Conservation (phyloP, 1,139 yeast genomes). For the Taphrina confusa region DNA sequence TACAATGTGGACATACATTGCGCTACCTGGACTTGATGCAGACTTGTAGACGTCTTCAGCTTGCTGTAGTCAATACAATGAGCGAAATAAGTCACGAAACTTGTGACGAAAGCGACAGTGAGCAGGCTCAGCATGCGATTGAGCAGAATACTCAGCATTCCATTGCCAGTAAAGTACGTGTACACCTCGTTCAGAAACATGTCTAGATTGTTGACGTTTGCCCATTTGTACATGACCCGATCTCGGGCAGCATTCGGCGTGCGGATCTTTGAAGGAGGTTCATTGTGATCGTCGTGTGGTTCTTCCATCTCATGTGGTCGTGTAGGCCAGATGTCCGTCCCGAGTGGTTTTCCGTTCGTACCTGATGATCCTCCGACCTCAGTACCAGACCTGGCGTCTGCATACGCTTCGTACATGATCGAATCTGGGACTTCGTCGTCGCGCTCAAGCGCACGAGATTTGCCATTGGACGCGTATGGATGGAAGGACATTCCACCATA, state of each 20-base stretch:
- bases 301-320: slow-evolving; percentile 15
- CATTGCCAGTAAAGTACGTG: slow-evolving; percentile 80
- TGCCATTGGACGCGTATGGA: slow-evolving; percentile 20
- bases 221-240: slow-evolving; percentile 92
- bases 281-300: not conserved
- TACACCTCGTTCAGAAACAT: slow-evolving; percentile 80
- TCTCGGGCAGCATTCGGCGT: slow-evolving; percentile 54
- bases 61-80: slow-evolving; percentile 75
- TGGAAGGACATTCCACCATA: slow-evolving; percentile 32
- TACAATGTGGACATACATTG: slow-evolving; percentile 55
- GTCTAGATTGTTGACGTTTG: slow-evolving; percentile 88
- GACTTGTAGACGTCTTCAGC: slow-evolving; percentile 48
- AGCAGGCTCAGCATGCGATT: slow-evolving; percentile 65
- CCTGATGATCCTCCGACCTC: not conserved
- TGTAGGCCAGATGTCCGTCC: slow-evolving; percentile 12
- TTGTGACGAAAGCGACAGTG: slow-evolving; percentile 74
- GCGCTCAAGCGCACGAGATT: slow-evolving; percentile 15
- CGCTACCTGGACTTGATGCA: slow-evolving; percentile 58
- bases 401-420: slow-evolving; percentile 11
- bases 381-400: not conserved
- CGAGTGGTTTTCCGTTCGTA: not conserved
- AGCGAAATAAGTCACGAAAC: slow-evolving; percentile 74
- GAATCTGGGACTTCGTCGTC: slow-evolving; percentile 27
- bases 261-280: not conserved
- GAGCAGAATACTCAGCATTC: slow-evolving; percentile 72